phyloP scores from a whole-genome alignment of 257 asterid genomes.

The Penstemon barbatus region DNA sequence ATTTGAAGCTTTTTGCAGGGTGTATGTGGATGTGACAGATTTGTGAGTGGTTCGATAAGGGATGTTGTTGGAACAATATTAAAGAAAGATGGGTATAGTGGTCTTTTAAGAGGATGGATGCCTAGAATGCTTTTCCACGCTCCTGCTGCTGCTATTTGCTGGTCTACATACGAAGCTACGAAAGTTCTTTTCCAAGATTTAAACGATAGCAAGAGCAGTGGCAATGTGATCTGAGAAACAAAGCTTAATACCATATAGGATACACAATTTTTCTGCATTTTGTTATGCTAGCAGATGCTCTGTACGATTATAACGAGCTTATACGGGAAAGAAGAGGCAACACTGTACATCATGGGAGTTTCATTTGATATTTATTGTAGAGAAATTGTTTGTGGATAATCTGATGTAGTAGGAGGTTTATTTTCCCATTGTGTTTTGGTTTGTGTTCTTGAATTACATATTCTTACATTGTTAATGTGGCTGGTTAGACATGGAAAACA shows the following conservation, averaged over 20 bases:
- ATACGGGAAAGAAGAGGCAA: too few species aligned
- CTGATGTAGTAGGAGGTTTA: too few species aligned
- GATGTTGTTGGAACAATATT: conserved; percentile 72
- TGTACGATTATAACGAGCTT: conserved; percentile 9
- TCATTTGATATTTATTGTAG: too few species aligned
- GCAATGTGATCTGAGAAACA: conserved; percentile 36
- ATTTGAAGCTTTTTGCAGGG: conserved; percentile 55
- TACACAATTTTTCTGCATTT: background rate
- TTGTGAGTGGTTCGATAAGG: conserved; percentile 59
- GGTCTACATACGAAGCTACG: conserved; percentile 95
- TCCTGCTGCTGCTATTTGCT: conserved; percentile 99
- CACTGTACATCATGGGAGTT: too few species aligned
- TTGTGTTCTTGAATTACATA: too few species aligned
- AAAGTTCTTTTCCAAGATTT: conserved; percentile 75
- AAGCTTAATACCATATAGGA: background rate
- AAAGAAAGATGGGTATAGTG: conserved; percentile 85
- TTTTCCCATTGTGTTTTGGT: too few species aligned
- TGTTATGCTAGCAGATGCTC: conserved; percentile 7
- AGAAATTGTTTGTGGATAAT: too few species aligned
- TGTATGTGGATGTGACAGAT: conserved; percentile 95
- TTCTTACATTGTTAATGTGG: too few species aligned
- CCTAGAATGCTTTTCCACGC: conserved; percentile 99
- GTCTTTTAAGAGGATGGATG: conserved; percentile 92
- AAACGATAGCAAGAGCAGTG: conserved; percentile 32
- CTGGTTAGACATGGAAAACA: too few species aligned